Conservation (phyloP, 495 filamentous ascomycete species). For the Podospora sp. region DNA sequence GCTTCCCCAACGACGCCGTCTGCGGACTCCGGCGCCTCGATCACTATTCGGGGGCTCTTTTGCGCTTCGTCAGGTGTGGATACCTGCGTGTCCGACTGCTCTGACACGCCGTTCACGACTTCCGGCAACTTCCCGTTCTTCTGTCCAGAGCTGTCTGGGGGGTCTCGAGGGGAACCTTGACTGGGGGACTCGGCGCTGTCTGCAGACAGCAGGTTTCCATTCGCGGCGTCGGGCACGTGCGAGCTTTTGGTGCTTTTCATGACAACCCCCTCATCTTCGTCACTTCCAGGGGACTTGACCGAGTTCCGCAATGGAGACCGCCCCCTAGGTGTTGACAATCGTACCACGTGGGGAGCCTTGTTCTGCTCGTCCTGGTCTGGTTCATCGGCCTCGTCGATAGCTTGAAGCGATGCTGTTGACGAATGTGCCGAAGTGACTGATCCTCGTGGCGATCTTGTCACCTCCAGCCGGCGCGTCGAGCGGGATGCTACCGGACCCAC, state of each 20-base stretch:
- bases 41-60: slow-evolving; percentile 23
- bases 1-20: neutral
- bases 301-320: slow-evolving; percentile 10
- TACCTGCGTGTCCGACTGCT: neutral
- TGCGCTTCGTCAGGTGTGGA: neutral
- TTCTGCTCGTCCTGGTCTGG: slow-evolving; percentile 15
- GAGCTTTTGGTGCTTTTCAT: slow-evolving; percentile 25
- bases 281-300: slow-evolving; percentile 14
- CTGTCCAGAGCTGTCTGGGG: no score
- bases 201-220: neutral
- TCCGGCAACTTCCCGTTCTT: neutral
- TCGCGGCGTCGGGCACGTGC: slow-evolving; percentile 9
- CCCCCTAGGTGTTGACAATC: slow-evolving; percentile 28
- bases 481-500: slow-evolving; percentile 22
- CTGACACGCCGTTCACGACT: neutral
- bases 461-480: slow-evolving; percentile 18
- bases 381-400: slow-evolving; percentile 34
- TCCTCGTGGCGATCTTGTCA: slow-evolving; percentile 23
- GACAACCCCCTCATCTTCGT: slow-evolving; percentile 40
- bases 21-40: slow-evolving; percentile 8
- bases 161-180: neutral
- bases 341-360: slow-evolving; percentile 17
- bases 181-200: neutral
- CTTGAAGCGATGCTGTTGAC: slow-evolving; percentile 32
- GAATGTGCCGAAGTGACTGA: slow-evolving; percentile 30